Evolutionary conservation across 2,329 filamentous ascomycete species (phyloP), one percentile per base, ranked within the genome.

Genomic region (Chrysoporthe austroafricana): DNA sequence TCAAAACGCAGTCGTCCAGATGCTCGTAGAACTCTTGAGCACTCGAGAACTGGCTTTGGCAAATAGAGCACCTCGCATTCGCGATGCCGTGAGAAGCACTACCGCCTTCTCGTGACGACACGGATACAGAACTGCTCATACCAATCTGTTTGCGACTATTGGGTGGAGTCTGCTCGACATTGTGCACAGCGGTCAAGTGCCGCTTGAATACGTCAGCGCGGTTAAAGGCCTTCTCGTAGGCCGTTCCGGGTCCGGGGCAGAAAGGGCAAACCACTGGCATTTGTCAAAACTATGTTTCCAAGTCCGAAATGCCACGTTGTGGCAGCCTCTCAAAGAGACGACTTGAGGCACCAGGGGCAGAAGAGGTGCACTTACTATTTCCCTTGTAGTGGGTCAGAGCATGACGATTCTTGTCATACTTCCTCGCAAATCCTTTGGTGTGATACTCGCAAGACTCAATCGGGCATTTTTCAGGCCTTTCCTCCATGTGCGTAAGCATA

Each of bases 11-110:
- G 72, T 88, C 86, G 71, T 91, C 95, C 72, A 97, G 83, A 83
- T 98, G 95, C 81, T 98, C 95, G 78, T 98, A 97, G 81, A 97
- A 97, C 76, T 97, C 95, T 79, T 98, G 95, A 2, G 95, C 93
- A 69, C 91, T 95, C 72, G 86, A 85, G 77, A 97, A 98, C 16
- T 82, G 81, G 8, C 88, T 92, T 54, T 89, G 86, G 79, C 95
- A 98, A 71, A 96, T 98, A 3, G 93, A 97, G 79, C 95, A 98
- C 77, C 91, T 93, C 71, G 94, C 94, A 62, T 91, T 91, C 9
- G 88, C 85, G 39, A 75, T 73, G 57, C 14, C 56, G 32, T 66
- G 64, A 4, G 63, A 36, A 26, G 54, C n/a, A 16, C 8, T 43
- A 14, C 63, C 56, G 1, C 66, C 58, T 18, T 58, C 34, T 9